These are phyloP conservation scores for Mortierella sp. DNA, from an alignment of 371 early-diverging fungal genomes.

Conservation along the genomic window DNA sequence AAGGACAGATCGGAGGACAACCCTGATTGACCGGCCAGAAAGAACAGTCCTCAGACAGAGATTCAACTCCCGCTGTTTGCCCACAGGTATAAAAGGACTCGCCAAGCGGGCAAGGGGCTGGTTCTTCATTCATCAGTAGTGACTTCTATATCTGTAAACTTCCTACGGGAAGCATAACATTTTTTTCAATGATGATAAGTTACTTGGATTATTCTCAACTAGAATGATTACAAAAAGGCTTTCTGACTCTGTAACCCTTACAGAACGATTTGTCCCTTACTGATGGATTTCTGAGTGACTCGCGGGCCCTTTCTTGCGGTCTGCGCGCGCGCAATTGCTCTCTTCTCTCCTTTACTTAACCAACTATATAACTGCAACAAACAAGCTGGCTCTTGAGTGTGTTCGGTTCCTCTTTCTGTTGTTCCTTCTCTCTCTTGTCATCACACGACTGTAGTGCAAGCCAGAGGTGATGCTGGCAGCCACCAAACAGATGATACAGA, in stretches of 20 bases:
- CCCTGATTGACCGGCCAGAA: not conserved
- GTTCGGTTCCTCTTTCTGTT: no score
- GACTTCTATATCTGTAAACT: constrained; percentile 24
- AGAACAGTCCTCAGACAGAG: not conserved
- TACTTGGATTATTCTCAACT: constrained; percentile 28
- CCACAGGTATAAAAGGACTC: not conserved
- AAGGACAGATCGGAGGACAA: no score
- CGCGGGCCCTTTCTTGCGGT: no score
- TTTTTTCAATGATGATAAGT: constrained; percentile 25
- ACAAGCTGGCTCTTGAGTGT: no score
- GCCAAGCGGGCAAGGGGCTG: not conserved
- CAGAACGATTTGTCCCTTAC: not conserved
- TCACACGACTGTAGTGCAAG: no score
- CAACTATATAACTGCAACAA: no score
- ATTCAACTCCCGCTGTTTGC: not conserved
- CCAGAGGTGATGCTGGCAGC: no score
- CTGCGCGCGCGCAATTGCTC: no score
- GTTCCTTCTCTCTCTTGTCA: no score
- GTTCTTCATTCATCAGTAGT: constrained; percentile 23
- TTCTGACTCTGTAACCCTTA: constrained; percentile 16
- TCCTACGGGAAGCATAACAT: constrained; percentile 18
- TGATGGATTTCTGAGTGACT: no score
- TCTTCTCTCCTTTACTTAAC: no score
- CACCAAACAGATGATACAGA: no score
- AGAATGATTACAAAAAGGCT: constrained; percentile 30